Conservation (phyloP, 2,329 filamentous ascomycete genomes). For the Lachnellula suecica region DNA sequence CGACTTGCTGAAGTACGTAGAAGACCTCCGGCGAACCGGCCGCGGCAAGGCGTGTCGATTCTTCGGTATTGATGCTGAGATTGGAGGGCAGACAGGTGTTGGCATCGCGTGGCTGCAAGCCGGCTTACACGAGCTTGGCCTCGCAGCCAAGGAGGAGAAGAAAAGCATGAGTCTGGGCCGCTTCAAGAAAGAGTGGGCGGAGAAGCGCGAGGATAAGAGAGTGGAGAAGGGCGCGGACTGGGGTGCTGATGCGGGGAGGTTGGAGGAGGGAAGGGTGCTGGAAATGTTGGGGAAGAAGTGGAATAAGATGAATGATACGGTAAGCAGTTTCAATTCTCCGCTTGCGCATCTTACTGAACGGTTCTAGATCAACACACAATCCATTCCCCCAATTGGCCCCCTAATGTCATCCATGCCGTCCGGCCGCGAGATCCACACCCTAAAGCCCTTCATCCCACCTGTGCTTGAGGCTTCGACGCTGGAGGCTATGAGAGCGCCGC, state of each 20-base stretch:
- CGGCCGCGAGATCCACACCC: slow-evolving; percentile 78
- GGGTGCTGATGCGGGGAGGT: slow-evolving; percentile 80
- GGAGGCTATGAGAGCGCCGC: slow-evolving; percentile 57
- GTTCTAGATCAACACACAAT: slow-evolving; percentile 73
- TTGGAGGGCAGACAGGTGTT: slow-evolving; percentile 76
- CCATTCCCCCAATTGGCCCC: slow-evolving; percentile 68
- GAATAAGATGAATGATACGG: slow-evolving; percentile 90
- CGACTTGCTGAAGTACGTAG: slow-evolving; percentile 69
- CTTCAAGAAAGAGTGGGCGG: slow-evolving; percentile 72
- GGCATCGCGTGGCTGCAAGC: slow-evolving; percentile 85
- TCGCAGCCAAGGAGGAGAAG: slow-evolving; percentile 49
- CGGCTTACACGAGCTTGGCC: slow-evolving; percentile 72
- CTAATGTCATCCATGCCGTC: slow-evolving; percentile 80
- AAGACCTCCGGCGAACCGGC: slow-evolving; percentile 72
- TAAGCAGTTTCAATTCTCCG: slow-evolving; percentile 42
- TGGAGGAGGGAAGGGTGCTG: slow-evolving; percentile 82
- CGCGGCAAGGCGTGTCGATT: slow-evolving; percentile 87
- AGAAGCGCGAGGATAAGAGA: slow-evolving; percentile 75
- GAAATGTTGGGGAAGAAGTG: slow-evolving; percentile 88
- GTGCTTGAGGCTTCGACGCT: slow-evolving; percentile 64
- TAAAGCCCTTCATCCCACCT: slow-evolving; percentile 67
- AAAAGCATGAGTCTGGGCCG: slow-evolving; percentile 53
- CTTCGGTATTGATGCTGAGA: slow-evolving; percentile 84
- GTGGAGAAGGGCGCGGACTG: slow-evolving; percentile 72
- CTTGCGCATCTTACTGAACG: slow-evolving; percentile 6